A percentile compares a stretch with the other conserved stretches of the same genome.
Evolutionary conservation across 768 basidiomycete species (phyloP).

Genomic region (Panellus pusillus): DNA sequence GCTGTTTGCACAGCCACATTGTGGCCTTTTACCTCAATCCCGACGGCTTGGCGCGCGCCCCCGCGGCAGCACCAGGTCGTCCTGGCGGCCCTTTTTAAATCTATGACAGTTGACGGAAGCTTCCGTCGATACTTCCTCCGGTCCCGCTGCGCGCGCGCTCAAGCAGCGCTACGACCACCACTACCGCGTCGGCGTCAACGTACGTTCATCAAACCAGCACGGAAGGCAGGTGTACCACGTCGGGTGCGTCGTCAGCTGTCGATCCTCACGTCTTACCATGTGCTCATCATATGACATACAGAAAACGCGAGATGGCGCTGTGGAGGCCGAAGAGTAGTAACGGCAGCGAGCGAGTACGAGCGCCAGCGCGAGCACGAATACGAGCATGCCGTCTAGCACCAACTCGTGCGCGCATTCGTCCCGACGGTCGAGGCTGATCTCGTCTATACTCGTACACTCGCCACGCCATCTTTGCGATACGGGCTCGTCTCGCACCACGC

Average conservation of each 20-base stretch:
- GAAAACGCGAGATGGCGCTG: constrained; percentile 55
- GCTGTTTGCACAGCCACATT: no score
- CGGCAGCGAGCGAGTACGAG: no score
- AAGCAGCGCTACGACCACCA: constrained; percentile 75
- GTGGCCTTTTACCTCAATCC: no score
- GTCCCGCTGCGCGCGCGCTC: constrained; percentile 70
- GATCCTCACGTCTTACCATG: not conserved
- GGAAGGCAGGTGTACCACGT: constrained; percentile 78
- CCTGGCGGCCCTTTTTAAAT: no score
- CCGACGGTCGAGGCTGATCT: constrained; percentile 66
- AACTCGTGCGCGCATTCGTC: constrained; percentile 46
- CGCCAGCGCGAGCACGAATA: no score
- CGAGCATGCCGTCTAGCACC: constrained; percentile 31
- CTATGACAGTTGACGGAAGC: constrained; percentile 63
- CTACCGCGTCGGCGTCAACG: constrained; percentile 62
- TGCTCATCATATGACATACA: constrained; percentile 31
- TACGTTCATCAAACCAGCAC: constrained; percentile 75
- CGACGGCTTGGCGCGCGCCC: no score
- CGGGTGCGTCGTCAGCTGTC: constrained; percentile 64
- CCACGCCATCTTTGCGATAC: no score
- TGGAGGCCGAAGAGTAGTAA: constrained; percentile 53
- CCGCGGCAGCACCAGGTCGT: no score
- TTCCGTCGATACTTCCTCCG: constrained; percentile 83
- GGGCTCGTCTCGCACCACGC: no score
- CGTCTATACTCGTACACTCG: no score